Conservation (phyloP, 345 rosid genomes). For the Iberis pinnata region DNA sequence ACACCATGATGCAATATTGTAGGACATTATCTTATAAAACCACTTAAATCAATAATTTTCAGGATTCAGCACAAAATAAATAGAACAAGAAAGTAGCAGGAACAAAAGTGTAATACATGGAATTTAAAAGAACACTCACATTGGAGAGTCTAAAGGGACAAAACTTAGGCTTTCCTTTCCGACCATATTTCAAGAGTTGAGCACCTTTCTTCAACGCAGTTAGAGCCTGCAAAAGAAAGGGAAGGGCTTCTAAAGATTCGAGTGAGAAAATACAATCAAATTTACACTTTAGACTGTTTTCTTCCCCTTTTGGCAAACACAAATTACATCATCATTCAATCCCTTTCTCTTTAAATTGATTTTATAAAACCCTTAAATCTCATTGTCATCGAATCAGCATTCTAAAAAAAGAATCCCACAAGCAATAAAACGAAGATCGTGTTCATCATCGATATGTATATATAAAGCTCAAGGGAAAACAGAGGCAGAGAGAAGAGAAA, state of each 20-base stretch:
- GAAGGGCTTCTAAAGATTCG: background rate
- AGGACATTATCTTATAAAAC: background rate
- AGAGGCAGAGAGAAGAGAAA: background rate
- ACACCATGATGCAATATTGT: background rate
- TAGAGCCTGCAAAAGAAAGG: conserved; percentile 52
- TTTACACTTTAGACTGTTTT: too few relatives aligned
- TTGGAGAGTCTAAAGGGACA: conserved; percentile 81
- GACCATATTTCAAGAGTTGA: conserved; percentile 86
- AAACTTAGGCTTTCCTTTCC: conserved; percentile 94
- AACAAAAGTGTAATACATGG: too few relatives aligned
- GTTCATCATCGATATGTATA: background rate
- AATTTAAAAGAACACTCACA: conserved; percentile 57
- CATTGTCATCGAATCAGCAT: too few relatives aligned
- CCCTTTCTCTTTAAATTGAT: too few relatives aligned
- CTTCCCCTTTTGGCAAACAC: too few relatives aligned
- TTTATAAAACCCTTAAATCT: too few relatives aligned
- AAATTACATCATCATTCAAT: too few relatives aligned
- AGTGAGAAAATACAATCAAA: too few relatives aligned
- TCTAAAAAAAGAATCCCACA: too few relatives aligned
- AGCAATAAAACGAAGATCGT: background rate
- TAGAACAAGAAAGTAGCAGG: background rate
- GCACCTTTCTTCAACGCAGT: conserved; percentile 88
- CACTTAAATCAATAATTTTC: background rate
- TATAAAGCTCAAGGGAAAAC: too few relatives aligned
- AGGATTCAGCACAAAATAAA: background rate